Evolutionary conservation across 371 early-diverging fungal genomes (phyloP).

Genomic region (Synchytrium microbalum): DNA sequence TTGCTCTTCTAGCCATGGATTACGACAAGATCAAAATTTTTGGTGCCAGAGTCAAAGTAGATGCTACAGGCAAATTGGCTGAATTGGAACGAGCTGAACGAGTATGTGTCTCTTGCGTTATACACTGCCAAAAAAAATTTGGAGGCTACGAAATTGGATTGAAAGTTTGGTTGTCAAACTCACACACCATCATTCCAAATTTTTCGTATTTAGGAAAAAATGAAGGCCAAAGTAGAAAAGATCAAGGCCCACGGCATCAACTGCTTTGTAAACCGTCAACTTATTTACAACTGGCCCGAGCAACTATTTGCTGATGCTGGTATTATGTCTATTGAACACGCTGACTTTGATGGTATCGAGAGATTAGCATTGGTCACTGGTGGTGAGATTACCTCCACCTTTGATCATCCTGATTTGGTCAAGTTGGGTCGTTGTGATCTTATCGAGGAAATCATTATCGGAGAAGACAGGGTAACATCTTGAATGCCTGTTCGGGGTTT

Average conservation of each 20-base stretch:
- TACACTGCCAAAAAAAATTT: background rate
- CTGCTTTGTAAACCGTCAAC: constrained; percentile 99
- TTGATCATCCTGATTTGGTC: constrained; percentile 95
- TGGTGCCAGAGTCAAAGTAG: constrained; percentile 96
- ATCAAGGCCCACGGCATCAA: constrained; percentile 97
- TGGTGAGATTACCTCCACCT: constrained; percentile 97
- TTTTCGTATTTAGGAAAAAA: constrained; percentile 66
- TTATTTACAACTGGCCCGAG: constrained; percentile 99
- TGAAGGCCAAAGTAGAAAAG: constrained; percentile 97
- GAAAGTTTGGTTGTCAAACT: background rate
- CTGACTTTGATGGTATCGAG: constrained; percentile 99
- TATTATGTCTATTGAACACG: constrained; percentile 97
- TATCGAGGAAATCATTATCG: constrained; percentile 97
- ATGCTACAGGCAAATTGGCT: constrained; percentile 94
- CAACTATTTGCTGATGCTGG: constrained; percentile 96
- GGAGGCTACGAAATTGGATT: background rate
- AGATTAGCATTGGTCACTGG: constrained; percentile 93
- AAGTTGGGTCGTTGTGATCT: constrained; percentile 91
- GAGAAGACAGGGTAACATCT: constrained; percentile 71
- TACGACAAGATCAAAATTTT: constrained; percentile 99
- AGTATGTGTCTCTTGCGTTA: constrained; percentile 15
- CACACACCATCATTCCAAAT: background rate
- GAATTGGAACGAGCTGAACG: constrained; percentile 98
- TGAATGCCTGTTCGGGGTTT: background rate
- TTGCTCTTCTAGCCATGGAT: constrained; percentile 75